Conservation (phyloP, 2,329 filamentous ascomycete species). For the Scedosporium aurantiacum region DNA sequence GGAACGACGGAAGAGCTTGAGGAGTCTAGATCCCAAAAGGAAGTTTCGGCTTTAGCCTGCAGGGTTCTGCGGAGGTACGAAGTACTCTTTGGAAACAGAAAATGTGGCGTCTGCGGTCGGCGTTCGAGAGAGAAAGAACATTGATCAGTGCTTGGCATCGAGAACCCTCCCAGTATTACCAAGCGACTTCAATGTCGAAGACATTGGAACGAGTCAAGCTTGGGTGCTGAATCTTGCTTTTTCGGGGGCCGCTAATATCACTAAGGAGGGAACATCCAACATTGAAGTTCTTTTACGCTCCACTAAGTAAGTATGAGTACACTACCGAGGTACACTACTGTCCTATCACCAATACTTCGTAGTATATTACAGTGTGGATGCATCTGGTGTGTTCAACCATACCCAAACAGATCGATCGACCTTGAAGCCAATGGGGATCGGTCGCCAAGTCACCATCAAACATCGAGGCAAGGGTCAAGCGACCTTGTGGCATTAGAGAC, state of each 20-base stretch:
- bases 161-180: not conserved
- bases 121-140: not conserved
- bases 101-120: not conserved
- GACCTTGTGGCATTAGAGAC: not conserved
- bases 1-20: not conserved
- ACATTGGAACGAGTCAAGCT: slow-evolving; percentile 1
- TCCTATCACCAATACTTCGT: no score
- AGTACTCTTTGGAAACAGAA: not conserved
- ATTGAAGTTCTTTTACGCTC: not conserved
- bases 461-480: not conserved
- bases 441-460: not conserved
- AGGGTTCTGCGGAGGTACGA: not conserved
- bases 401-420: not conserved
- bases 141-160: no score
- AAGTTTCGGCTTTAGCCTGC: not conserved
- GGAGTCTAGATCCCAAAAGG: not conserved
- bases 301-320: no score
- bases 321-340: no score
- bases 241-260: not conserved
- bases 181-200: not conserved
- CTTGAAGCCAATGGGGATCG: not conserved
- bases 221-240: not conserved
- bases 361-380: no score
- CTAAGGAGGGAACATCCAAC: not conserved
- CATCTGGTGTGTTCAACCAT: not conserved